Conservation (phyloP, 495 filamentous ascomycete genomes). For the Aspergillus egyptiacus region DNA sequence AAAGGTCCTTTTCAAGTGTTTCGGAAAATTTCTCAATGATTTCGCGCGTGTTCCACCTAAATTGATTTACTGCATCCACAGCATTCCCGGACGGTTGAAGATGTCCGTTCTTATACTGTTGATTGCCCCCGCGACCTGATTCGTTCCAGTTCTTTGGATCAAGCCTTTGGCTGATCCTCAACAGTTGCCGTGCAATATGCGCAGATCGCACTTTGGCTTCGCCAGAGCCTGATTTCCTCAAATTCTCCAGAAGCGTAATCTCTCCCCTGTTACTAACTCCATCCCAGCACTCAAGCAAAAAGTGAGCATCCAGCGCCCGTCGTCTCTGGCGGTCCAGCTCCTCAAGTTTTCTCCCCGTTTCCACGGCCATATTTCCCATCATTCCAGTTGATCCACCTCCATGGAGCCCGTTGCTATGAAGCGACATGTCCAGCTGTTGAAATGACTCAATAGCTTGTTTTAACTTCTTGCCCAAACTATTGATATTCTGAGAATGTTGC, state of each 20-base stretch:
- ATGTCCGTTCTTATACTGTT: conserved; percentile 31
- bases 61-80: conserved; percentile 32
- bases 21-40: conserved; percentile 96
- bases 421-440: conserved; percentile 74
- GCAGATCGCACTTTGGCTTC: conserved; percentile 87
- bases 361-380: conserved; percentile 81
- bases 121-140: conserved; percentile 55
- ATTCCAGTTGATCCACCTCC: conserved; percentile 51
- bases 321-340: conserved; percentile 88
- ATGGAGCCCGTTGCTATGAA: conserved; percentile 48
- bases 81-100: conserved; percentile 35
- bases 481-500: conserved; percentile 84
- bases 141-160: conserved; percentile 68
- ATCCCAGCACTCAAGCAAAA: conserved; percentile 92
- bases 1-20: conserved; percentile 86
- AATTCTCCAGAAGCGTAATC: conserved; percentile 71
- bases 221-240: conserved; percentile 67
- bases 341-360: conserved; percentile 88
- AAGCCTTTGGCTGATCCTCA: conserved; percentile 79
- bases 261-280: conserved; percentile 84
- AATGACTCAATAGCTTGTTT: conserved; percentile 88
- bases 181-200: conserved; percentile 79
- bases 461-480: conserved; percentile 76
- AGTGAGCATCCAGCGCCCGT: conserved; percentile 86
- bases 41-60: conserved; percentile 67